A percentile compares a stretch with the other conserved stretches of the same genome.
These are phyloP conservation scores for Puccinia polysora DNA, from an alignment of 1,284 basidiomycete species.

Conservation along the genomic window DNA sequence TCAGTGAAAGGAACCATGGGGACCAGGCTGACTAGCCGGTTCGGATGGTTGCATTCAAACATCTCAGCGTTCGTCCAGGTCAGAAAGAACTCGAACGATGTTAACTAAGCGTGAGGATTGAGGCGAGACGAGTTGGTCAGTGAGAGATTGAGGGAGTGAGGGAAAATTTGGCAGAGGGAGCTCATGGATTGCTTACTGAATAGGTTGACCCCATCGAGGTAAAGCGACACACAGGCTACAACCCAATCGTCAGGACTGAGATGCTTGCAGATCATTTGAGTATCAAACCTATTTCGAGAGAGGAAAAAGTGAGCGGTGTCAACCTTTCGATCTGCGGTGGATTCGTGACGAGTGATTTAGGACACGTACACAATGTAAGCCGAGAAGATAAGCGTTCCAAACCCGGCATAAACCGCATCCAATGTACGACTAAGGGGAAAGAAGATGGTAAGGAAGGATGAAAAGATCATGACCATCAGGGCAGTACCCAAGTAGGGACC, in stretches of 20 bases:
- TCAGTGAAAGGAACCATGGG: too few relatives aligned
- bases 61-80: conserved; percentile 23
- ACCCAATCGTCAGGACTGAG: conserved; percentile 43
- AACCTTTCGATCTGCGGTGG: neutral
- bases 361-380: conserved; percentile 30
- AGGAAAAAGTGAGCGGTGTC: neutral
- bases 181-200: conserved; percentile 19
- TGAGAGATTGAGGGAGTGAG: neutral
- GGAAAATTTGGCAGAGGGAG: neutral
- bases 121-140: neutral
- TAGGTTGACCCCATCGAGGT: conserved; percentile 40
- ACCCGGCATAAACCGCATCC: conserved; percentile 35
- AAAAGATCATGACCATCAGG: conserved; percentile 41
- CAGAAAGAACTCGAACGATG: conserved; percentile 29
- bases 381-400: conserved; percentile 38
- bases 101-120: conserved; percentile 6
- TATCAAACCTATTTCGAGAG: conserved; percentile 20
- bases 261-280: conserved; percentile 43
- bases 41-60: too few relatives aligned
- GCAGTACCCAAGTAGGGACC: conserved; percentile 33
- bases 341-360: neutral
- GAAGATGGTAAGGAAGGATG: conserved; percentile 41
- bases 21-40: too few relatives aligned
- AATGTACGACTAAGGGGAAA: conserved; percentile 41
- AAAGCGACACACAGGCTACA: conserved; percentile 36